A percentile compares a stretch with the other conserved stretches of the same genome.
Conservation (phyloP, 176 grass and related monocot genomes). For the Panicum miliaceum region DNA sequence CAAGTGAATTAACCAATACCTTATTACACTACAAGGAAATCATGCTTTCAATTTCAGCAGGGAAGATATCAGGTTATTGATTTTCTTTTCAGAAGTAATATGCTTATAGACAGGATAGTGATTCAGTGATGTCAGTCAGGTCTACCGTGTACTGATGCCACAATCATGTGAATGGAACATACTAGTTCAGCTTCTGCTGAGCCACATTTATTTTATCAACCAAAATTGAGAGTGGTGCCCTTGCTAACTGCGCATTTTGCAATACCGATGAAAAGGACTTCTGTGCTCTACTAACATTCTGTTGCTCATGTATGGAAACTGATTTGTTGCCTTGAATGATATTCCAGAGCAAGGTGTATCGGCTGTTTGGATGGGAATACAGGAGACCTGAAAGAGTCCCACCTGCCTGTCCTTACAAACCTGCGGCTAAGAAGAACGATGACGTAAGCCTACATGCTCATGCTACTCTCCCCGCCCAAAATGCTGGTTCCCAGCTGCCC, state of each 20-base stretch:
- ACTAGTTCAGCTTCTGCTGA: neutral
- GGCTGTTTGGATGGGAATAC: slow-evolving; percentile 93
- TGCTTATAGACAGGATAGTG: neutral
- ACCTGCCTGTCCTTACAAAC: slow-evolving; percentile 88
- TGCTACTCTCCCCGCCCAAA: slow-evolving; percentile 10
- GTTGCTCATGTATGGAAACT: slow-evolving; percentile 2
- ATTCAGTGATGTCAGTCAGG: neutral
- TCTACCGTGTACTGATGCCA: neutral
- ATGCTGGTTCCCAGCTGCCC: neutral
- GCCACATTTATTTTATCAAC: neutral
- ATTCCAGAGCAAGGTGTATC: slow-evolving; percentile 78
- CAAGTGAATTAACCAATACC: neutral
- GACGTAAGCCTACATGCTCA: slow-evolving; percentile 47
- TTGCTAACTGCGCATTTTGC: neutral
- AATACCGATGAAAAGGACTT: too few relatives aligned
- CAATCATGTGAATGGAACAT: neutral
- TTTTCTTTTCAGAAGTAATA: neutral
- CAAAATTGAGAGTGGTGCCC: neutral
- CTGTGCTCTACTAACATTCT: neutral
- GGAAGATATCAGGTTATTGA: neutral
- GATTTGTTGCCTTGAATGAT: neutral
- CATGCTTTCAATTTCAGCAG: neutral
- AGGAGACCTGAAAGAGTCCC: slow-evolving; percentile 77
- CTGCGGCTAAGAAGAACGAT: slow-evolving; percentile 52
- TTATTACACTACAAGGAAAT: neutral